These are phyloP conservation scores for Serendipita sp. DNA, from an alignment of 768 basidiomycete genomes.

Conservation along the genomic window DNA sequence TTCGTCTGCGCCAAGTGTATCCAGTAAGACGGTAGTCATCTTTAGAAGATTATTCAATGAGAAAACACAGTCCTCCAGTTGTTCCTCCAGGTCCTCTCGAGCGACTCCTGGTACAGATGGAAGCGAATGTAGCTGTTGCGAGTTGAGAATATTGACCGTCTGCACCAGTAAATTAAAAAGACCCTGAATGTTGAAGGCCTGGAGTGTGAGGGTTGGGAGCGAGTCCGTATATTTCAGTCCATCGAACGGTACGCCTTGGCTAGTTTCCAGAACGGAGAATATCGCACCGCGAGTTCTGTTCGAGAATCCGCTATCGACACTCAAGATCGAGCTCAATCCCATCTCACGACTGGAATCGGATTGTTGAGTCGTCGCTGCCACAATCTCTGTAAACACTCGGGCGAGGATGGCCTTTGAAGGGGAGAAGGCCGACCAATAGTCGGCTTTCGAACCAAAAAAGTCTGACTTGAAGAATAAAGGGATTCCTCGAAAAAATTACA, in stretches of 20 bases:
- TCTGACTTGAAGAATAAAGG: neutral
- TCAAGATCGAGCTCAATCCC: too few relatives aligned
- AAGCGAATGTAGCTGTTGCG: neutral
- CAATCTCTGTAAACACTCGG: slow-evolving; percentile 41
- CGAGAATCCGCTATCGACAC: too few relatives aligned
- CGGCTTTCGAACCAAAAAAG: slow-evolving; percentile 26
- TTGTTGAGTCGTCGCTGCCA: neutral
- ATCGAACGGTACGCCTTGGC: slow-evolving; percentile 22
- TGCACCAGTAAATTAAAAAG: slow-evolving; percentile 42
- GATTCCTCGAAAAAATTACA: neutral
- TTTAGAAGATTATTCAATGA: neutral
- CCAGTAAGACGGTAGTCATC: neutral
- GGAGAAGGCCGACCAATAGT: slow-evolving; percentile 55
- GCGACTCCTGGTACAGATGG: neutral
- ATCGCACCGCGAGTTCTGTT: too few relatives aligned
- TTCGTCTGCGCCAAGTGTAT: neutral
- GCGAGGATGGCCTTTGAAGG: slow-evolving; percentile 67
- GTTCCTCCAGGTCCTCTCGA: neutral
- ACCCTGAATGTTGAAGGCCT: slow-evolving; percentile 59
- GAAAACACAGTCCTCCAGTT: neutral
- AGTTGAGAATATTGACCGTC: neutral
- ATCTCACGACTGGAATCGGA: too few relatives aligned
- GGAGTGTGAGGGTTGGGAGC: slow-evolving; percentile 68
- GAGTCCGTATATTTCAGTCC: slow-evolving; percentile 36
- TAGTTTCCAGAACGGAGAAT: neutral